Base-by-base conservation (phyloP, 2,329 filamentous ascomycete species). In the Botrytis fragariae region DNA sequence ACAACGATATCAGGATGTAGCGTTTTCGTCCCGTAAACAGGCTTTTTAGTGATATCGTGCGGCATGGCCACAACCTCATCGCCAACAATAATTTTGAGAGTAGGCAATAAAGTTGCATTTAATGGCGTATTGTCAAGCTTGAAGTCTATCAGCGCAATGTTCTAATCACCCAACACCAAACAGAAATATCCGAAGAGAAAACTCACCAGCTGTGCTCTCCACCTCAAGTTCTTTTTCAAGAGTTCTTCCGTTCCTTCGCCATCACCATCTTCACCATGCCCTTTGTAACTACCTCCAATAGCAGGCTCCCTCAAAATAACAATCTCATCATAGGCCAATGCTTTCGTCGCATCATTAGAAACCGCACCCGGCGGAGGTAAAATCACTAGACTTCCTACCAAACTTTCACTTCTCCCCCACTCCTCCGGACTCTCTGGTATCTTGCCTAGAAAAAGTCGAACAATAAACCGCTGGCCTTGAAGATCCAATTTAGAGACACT, bases 401-500 rank as follows among this genome's bases (percentile, higher is more conserved):
- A 61, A 57, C 45, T 75, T 25, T 60, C 39, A 64, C 67, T 64
- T 7, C 35, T 71, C 3, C 69, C 68, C 79, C 79, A 80, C 12
- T 76, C 73, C 29, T 76, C 39, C 0, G 77, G 63, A 62, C 78
- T 70, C n/a, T 69, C 42, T 5, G 78, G 79, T 37, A 79, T 71
- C 7, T 61, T 61, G 16, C 77, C 77, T 22, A 79, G 45, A 59
- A 79, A 80, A 25, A 79, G 48, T 14, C 74, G 69, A 25, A 80
- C 62, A 42, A 73, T 75, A 57, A 79, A 80, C 16, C 73, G 62
- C 22, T 74, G 62, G 20, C 79, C 79, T 16, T 72, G 35, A 20
- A 79, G 74, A 51, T 78, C 79, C 57, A 78, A 77, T 63, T 79
- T 80, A 2, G 74, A 72, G 37, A 79, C 78, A n/a, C 72, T 74